Conservation (phyloP, 345 rosid species). For the Camelina hispida region DNA sequence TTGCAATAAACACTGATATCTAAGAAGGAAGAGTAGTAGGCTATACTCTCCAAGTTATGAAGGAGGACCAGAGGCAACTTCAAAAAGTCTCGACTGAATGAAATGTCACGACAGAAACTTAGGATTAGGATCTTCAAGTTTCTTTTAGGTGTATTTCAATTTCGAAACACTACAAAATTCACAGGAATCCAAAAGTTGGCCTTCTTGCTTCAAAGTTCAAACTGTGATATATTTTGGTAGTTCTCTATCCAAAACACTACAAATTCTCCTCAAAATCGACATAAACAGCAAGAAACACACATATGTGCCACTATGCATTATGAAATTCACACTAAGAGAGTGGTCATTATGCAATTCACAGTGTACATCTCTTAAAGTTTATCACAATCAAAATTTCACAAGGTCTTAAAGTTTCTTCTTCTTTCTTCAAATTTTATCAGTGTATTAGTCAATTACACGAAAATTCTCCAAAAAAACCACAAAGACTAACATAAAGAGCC, state of each 20-base stretch:
- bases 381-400: constrained; percentile 3
- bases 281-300: no score
- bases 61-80: neutral
- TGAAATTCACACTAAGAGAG: neutral
- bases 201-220: neutral
- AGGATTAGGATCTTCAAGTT: neutral
- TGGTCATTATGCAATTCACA: neutral
- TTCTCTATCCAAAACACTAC: neutral
- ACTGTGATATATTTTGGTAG: neutral
- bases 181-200: neutral
- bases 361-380: neutral
- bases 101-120: neutral
- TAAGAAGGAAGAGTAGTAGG: neutral
- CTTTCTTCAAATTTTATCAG: neutral
- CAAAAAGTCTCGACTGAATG: neutral
- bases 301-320: neutral
- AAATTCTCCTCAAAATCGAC: neutral
- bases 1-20: constrained; percentile 1
- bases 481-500: neutral
- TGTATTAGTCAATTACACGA: neutral
- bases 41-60: constrained; percentile 1
- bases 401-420: neutral
- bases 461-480: neutral
- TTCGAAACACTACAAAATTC: constrained; percentile 9
- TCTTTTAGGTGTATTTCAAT: neutral